These are phyloP conservation scores for Coniochaeta prunicola DNA, from an alignment of 2,329 filamentous ascomycete genomes.

Conservation along the genomic window DNA sequence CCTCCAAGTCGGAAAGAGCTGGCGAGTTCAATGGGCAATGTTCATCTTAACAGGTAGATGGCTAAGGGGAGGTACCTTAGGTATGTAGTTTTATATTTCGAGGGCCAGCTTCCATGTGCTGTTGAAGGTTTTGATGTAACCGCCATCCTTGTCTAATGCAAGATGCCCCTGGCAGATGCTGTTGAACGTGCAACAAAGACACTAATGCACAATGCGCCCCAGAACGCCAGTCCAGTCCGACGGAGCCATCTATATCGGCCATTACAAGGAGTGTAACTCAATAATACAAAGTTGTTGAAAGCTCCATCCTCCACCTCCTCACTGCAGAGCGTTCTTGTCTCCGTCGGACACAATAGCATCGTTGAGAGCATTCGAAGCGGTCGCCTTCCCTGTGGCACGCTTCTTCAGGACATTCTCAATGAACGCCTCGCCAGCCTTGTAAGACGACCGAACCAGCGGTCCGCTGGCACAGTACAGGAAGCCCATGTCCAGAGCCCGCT, in stretches of 20 bases:
- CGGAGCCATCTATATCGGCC: not conserved
- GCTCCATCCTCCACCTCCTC: not conserved
- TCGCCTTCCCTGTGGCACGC: conserved; percentile 44
- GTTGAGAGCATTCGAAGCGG: conserved; percentile 24
- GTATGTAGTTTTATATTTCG: not conserved
- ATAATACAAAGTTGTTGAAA: not conserved
- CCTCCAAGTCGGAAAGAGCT: too few species aligned
- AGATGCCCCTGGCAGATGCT: not conserved
- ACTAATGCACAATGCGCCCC: not conserved
- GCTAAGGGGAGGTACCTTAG: too few species aligned
- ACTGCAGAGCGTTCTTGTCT: conserved; percentile 4
- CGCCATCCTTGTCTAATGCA: not conserved
- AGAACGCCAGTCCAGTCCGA: not conserved
- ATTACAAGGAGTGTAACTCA: conserved; percentile 2
- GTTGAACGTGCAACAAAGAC: not conserved
- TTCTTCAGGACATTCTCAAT: conserved; percentile 97
- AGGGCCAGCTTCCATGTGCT: not conserved
- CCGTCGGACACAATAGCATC: conserved; percentile 30
- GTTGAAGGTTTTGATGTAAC: not conserved
- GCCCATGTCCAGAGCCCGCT: conserved; percentile 85
- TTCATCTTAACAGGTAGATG: too few species aligned
- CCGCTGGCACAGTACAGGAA: conserved; percentile 96
- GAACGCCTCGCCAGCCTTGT: conserved; percentile 97
- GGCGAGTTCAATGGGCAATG: too few species aligned
- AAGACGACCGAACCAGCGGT: conserved; percentile 86